A percentile compares a stretch with the other conserved stretches of the same genome.
Evolutionary conservation across 2,329 filamentous ascomycete genomes (phyloP).

Genomic region (Ceratocystis eucalypticola): DNA sequence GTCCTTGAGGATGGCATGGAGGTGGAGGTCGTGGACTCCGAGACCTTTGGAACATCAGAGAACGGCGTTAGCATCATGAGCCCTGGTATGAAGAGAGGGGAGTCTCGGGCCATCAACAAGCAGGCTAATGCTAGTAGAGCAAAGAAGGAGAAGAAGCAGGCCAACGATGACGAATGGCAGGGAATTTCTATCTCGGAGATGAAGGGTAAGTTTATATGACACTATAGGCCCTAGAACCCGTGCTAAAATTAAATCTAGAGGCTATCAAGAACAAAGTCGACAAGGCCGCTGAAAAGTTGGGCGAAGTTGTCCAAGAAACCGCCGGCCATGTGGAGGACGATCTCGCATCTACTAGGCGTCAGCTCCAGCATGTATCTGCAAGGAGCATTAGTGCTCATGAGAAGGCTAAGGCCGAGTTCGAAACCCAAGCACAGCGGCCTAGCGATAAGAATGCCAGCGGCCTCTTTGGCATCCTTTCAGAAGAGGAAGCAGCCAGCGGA

Average conservation of each 20-base stretch:
- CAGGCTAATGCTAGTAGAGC: constrained; percentile 9
- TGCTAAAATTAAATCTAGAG: constrained; percentile 1
- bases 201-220: constrained; percentile 9
- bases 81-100: constrained; percentile 9
- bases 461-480: constrained; percentile 12
- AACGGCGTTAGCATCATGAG: constrained; percentile 11
- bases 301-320: constrained; percentile 11
- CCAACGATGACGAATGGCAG: constrained; percentile 7
- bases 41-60: constrained; percentile 15
- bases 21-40: constrained; percentile 12
- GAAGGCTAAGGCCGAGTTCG: constrained; percentile 1
- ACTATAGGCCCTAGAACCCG: neutral
- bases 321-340: constrained; percentile 7
- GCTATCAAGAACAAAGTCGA: constrained; percentile 11
- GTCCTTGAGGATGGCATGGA: constrained; percentile 17
- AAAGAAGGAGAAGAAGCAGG: neutral
- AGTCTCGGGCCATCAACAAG: constrained; percentile 13
- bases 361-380: neutral
- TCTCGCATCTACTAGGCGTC: neutral
- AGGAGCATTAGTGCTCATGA: constrained; percentile 6
- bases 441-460: neutral
- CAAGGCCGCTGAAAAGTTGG: constrained; percentile 4
- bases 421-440: neutral
- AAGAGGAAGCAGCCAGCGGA: neutral
- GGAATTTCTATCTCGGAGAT: constrained; percentile 14